Base-by-base conservation (phyloP, 2,329 filamentous ascomycete species). In the Penicillium palitans region DNA sequence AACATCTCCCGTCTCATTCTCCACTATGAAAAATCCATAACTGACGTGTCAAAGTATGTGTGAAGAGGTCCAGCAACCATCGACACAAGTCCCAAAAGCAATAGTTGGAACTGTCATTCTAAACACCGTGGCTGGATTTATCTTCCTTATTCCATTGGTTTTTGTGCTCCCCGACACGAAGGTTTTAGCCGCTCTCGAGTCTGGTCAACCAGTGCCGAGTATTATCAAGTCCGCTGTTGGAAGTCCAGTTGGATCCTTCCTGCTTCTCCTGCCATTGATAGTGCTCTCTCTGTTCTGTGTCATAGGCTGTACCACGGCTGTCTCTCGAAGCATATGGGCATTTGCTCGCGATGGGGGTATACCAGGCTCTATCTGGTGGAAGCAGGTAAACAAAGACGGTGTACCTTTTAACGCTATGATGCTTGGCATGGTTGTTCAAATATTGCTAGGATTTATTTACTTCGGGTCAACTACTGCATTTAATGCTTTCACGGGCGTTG, bases 401-500 rank as follows among this genome's bases (percentile, higher is more conserved):
- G 84, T 91, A 53, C 90, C 90, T 0, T 76, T 92, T 4, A 84
- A 81, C 78, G 88, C 86, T 0, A 80, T 91, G 13, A 78, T 85
- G 8, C 79, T 92, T 2, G 89, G 87, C 0, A 87, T 88, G 0
- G 70, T 80, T 0, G 83, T 92, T 49, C 86, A 90, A 70, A 88
- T 85, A 64, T 74, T 90, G 19, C 81, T 91, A 0, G 89, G 88
- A 0, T 81, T 89, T 58, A 90, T 91, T 71, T 91, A 90, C 76
- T 90, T 92, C 63, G 89, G 89, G 19, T 89, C 85, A 2, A 83
- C 83, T 0, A 86, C 88, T 0, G 89, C 89, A 0, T 92, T 92
- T 78, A 88, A 87, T 76, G 86, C 84, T n/a, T 91, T 91, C 72
- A 91, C 89, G 0, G 88, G 89, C 33, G 87, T 90, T 0, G 89